phyloP scores from a whole-genome alignment of 352 stramenopile species.

The Aphanomyces invadans region DNA sequence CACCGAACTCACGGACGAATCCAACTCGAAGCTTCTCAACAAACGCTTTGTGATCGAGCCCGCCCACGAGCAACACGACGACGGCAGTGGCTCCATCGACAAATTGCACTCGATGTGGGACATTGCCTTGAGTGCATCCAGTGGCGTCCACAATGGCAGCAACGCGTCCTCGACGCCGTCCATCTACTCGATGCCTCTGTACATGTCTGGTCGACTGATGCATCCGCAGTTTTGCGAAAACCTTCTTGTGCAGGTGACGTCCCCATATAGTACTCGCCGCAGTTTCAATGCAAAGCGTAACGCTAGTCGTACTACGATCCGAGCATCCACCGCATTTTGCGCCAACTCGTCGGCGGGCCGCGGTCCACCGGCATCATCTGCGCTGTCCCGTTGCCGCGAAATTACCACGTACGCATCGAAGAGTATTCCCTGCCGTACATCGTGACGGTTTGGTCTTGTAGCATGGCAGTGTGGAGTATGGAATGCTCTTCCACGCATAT shows the following conservation, averaged over 20 bases:
- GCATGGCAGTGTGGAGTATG: slow-evolving; percentile 41
- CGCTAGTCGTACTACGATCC: slow-evolving; percentile 71
- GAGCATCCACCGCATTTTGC: slow-evolving; percentile 80
- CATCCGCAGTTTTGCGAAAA: slow-evolving; percentile 81
- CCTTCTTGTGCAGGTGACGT: slow-evolving; percentile 62
- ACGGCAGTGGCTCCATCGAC: slow-evolving; percentile 12
- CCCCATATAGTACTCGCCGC: background rate
- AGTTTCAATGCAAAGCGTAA: background rate
- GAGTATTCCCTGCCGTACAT: no score
- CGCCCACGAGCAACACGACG: slow-evolving; percentile 1
- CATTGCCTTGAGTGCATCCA: slow-evolving; percentile 35
- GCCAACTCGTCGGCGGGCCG: slow-evolving; percentile 64
- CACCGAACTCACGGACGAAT: slow-evolving; percentile 72
- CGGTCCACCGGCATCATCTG: slow-evolving; percentile 45
- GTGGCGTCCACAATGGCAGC: slow-evolving; percentile 43
- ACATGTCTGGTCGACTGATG: slow-evolving; percentile 74
- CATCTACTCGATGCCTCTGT: slow-evolving; percentile 74
- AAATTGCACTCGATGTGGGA: slow-evolving; percentile 55
- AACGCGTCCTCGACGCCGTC: slow-evolving; percentile 58
- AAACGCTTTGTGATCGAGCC: slow-evolving; percentile 48
- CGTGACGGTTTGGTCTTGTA: no score
- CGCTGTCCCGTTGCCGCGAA: background rate
- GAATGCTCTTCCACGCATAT: slow-evolving; percentile 55
- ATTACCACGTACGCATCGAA: background rate
- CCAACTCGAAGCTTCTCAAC: slow-evolving; percentile 83